Base-by-base conservation (phyloP, 371 early-diverging fungal species). In the Mortierella polycephala region DNA sequence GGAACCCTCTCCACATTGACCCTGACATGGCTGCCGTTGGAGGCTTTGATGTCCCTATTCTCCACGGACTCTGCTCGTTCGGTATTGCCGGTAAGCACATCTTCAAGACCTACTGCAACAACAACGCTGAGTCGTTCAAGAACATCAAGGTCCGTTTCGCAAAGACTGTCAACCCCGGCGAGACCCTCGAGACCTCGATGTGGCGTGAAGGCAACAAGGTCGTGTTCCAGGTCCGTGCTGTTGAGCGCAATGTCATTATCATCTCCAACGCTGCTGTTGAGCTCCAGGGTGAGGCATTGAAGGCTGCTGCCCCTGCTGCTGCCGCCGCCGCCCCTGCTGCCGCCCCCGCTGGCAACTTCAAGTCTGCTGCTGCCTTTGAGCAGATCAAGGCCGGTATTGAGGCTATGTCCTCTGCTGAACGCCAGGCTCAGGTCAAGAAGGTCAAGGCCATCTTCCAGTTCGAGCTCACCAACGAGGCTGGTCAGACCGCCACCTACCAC, bases 391-490 rank as follows among this genome's bases (percentile, higher is more conserved):
- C 46, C 37, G 72, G 74, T 18, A 67, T 81, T 52, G 57, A 60
- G 44, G 67, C 64, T 58, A 74, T 74, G 81, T 64, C 70, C 55
- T 53, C 70, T 41, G 71, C 74, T n/a, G 71, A 69, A 7, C 75
- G 75, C 39, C 58, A 53, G 66, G 75, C 75, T 13, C 75, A 75
- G 62, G 75, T 75, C 59, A 75, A 73, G 74, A 72, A 81, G 70
- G 67, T 69, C 71, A 91, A 92, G 80, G 92, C 88, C 16, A 62
- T 91, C 49, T 93, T 92, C 89, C 93, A 93, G 81, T 85, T 94
- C 61, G 90, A 92, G 60, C 82, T 93, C 73, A 85, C 84, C 71
- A 87, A 86, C 65, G 84, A 74, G 16, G 84, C 75, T 30, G 85
- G 82, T 40, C 76, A 87, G 74, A 64, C 72, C 54, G 82, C 84